Evolutionary conservation across 768 basidiomycete genomes (phyloP), one percentile per base, ranked within the genome.

Genomic region (Lentinus tigrinus): DNA sequence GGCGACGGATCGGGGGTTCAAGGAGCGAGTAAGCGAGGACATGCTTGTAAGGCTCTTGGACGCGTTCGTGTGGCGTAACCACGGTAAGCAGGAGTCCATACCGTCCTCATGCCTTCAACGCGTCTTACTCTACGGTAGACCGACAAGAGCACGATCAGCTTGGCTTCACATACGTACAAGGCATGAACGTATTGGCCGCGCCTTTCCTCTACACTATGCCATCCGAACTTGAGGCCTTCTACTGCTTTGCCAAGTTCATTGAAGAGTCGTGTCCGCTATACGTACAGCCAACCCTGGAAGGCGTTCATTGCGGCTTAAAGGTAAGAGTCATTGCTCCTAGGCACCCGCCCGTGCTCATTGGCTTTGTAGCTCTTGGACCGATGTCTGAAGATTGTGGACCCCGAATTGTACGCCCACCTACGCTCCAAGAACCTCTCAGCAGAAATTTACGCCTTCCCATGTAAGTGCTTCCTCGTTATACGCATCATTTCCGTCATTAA

Each of bases 141-240:
- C 79, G 85, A 62, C 87, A 89, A 72, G 89, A 92, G 66, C 78
- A 77, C 0, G 83, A 89, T n/a, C 86, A 85, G 56, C 81, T 93
- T 40, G 91, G 85, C 9, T 97, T 98, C 73, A 94, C 92, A 28
- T 99, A 98, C 67, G 95, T 99, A 9, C 96, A 99, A 74, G 97
- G 97, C 28, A 98, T 97, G 94, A 99, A 99, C 70, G 97, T 98
- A 47, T 85, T 99, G 36, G 94, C 95, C 21, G 97, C 97, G 2
- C 97, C 97, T 0, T 99, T 98, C 73, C 81, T 99, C 27, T 99
- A 97, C 69, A 93, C 91, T 11, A 91, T 98, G 85, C 95, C 97
- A 6, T 94, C 94, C 10, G 94, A 99, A 72, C 74, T 98, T n/a
- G 97, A 99, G 72, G 97, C 97, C 1, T 99, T 98, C 73, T 95